phyloP scores from a whole-genome alignment of 2,329 filamentous ascomycete species.

The Clarireedia homoeocarpa region DNA sequence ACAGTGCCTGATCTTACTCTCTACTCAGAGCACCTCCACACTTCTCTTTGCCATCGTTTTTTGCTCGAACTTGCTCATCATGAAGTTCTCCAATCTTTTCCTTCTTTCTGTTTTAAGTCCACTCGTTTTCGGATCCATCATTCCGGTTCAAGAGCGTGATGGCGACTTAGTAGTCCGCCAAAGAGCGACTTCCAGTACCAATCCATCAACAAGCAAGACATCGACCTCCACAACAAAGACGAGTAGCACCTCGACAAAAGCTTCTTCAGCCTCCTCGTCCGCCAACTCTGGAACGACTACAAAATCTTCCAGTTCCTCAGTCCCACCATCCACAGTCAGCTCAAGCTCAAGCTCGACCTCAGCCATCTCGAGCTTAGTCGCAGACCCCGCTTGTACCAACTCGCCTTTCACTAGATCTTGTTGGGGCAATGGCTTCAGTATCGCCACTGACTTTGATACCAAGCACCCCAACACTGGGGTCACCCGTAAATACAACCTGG shows the following conservation, averaged over 20 bases:
- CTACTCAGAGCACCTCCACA: conserved; percentile 3
- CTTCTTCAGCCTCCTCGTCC: neutral
- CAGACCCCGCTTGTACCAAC: conserved; percentile 22
- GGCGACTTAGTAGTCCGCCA: neutral
- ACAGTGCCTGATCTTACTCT: neutral
- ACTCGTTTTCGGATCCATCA: neutral
- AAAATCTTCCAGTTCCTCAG: neutral
- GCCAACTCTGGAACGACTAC: neutral
- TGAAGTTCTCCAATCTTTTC: conserved; percentile 8
- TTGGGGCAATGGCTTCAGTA: conserved; percentile 27
- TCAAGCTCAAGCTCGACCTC: neutral
- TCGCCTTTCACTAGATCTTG: conserved; percentile 26
- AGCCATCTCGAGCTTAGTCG: conserved; percentile 5
- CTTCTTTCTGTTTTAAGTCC: conserved; percentile 3
- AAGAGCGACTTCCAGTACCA: neutral
- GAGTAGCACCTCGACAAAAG: neutral
- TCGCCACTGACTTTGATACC: conserved; percentile 26
- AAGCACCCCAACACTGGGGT: conserved; percentile 30
- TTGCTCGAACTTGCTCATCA: conserved; percentile 8
- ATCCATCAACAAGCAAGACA: neutral
- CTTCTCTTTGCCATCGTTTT: neutral
- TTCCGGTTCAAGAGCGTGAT: conserved; percentile 3
- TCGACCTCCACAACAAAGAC: neutral
- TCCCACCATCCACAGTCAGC: neutral
- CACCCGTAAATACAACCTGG: conserved; percentile 24